phyloP scores from a whole-genome alignment of 306 rosid genomes.

The Pyrus communis region DNA sequence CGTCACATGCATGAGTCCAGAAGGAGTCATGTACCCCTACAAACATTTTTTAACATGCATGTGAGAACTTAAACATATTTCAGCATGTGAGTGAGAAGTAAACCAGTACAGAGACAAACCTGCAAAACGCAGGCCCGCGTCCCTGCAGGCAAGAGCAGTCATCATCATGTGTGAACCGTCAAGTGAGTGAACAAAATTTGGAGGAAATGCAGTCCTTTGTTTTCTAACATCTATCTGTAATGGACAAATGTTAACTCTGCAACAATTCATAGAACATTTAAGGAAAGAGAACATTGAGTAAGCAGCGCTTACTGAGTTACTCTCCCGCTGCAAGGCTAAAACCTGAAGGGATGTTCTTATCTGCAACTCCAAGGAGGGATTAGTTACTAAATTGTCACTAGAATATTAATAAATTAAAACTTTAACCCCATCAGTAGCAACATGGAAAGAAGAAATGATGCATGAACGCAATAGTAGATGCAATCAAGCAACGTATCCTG shows the following conservation, averaged over 20 bases:
- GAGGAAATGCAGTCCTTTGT: slow-evolving; percentile 86
- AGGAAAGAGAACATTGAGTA: slow-evolving; percentile 5
- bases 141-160: slow-evolving; percentile 84
- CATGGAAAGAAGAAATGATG: neutral
- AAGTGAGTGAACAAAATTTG: slow-evolving; percentile 77
- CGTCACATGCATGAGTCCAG: slow-evolving; percentile 89
- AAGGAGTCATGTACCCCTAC: slow-evolving; percentile 88
- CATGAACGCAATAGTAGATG: neutral
- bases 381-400: slow-evolving; percentile 10
- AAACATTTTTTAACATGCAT: slow-evolving; percentile 4
- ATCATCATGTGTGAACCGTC: slow-evolving; percentile 90
- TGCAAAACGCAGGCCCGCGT: slow-evolving; percentile 79
- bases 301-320: slow-evolving; percentile 37
- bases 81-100: neutral
- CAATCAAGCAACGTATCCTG: neutral
- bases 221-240: slow-evolving; percentile 61
- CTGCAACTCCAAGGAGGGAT: slow-evolving; percentile 38
- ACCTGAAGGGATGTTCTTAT: slow-evolving; percentile 74
- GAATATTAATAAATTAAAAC: neutral
- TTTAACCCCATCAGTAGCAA: neutral
- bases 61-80: neutral
- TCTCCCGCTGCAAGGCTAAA: slow-evolving; percentile 72
- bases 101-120: slow-evolving; percentile 35
- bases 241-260: neutral
- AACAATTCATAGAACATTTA: neutral